Base-by-base conservation (phyloP, 768 basidiomycete species). In the Boletellus ananas region DNA sequence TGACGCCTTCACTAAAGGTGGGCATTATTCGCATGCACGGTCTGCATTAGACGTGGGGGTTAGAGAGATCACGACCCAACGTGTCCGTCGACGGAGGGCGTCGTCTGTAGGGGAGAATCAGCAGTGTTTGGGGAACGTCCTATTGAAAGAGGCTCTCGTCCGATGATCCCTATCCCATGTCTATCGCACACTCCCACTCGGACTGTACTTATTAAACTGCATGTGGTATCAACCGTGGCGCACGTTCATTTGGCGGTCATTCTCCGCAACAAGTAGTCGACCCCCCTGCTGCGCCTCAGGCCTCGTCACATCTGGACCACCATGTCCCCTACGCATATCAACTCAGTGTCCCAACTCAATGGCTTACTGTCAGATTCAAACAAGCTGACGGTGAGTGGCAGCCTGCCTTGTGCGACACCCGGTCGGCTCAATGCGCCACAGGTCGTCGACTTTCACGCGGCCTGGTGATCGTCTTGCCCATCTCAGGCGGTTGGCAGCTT, bases 371-470 rank as follows among this genome's bases (percentile, higher is more conserved):
- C 75, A 7, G 76, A 78, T 58, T 79, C 79, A 3, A 76, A 79
- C 46, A 89, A 87, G 62, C 64, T 90, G 25, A 78, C 85, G 20
- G 88, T 89, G 47, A 61, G 74, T 50, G 0, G 54, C 20, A 12
- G 3, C 11, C 11, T 23, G 1, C 40, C 21, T 35, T 44, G 36
- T 6, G 17, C 34, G 34, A 20, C 14, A 27, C 20, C 2, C 11
- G 41, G 36, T 47, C 54, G 34, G 37, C 36, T 16, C 23, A n/a
- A 13, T 42, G 36, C 18, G 27, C 27, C 47, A 20, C 42, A 89
- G 87, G 84, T 92, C 51, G 88, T 92, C 52, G 90, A 92, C 69
- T 92, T 92, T 61, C 87, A 90, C 65, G 90, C 90, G 48, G 79
- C 83, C 53, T 92, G 90, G 90, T 88, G 56, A 56, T 70, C 36